Evolutionary conservation across 2,329 filamentous ascomycete genomes (phyloP).

Genomic region (Colletotrichum tamarilloi): DNA sequence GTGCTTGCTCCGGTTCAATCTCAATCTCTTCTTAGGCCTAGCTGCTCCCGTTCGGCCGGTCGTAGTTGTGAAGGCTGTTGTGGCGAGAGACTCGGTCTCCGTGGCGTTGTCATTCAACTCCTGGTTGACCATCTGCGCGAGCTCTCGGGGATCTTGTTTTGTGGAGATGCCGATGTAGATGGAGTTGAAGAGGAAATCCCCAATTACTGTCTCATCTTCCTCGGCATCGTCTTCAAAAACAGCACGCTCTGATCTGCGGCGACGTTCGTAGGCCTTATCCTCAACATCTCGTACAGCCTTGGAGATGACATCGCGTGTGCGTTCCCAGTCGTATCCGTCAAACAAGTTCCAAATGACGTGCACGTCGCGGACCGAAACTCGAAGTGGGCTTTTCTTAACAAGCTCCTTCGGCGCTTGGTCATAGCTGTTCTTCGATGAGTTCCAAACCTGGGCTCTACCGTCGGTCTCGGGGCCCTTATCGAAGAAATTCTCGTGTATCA

Average conservation of each 20-base stretch:
- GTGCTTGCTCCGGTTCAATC: conserved; percentile 84
- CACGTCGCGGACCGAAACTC: conserved; percentile 83
- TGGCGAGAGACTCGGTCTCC: conserved; percentile 90
- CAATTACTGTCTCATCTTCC: conserved; percentile 87
- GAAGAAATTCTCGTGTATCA: conserved; percentile 85
- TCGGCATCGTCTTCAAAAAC: conserved; percentile 74
- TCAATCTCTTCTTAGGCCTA: conserved; percentile 67
- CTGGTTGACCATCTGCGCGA: conserved; percentile 86
- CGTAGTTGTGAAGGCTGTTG: conserved; percentile 74
- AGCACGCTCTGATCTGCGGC: conserved; percentile 65
- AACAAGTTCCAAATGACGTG: conserved; percentile 98
- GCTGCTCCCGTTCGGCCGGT: conserved; percentile 59
- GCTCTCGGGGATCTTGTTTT: conserved; percentile 84
- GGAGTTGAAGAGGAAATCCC: conserved; percentile 97
- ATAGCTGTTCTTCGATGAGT: conserved; percentile 81
- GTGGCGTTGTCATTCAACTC: conserved; percentile 87
- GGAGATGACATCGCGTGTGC: conserved; percentile 85
- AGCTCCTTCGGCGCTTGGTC: conserved; percentile 72
- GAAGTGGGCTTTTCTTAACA: conserved; percentile 76
- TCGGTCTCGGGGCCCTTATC: conserved; percentile 68
- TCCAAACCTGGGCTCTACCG: conserved; percentile 81
- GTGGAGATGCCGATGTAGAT: conserved; percentile 96
- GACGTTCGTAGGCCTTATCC: conserved; percentile 80
- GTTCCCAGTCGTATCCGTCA: conserved; percentile 96
- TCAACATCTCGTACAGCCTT: conserved; percentile 92